A percentile compares a stretch with the other conserved stretches of the same genome.
Evolutionary conservation across 129 eudicot species (phyloP).

Genomic region (Saussurea involucrata): DNA sequence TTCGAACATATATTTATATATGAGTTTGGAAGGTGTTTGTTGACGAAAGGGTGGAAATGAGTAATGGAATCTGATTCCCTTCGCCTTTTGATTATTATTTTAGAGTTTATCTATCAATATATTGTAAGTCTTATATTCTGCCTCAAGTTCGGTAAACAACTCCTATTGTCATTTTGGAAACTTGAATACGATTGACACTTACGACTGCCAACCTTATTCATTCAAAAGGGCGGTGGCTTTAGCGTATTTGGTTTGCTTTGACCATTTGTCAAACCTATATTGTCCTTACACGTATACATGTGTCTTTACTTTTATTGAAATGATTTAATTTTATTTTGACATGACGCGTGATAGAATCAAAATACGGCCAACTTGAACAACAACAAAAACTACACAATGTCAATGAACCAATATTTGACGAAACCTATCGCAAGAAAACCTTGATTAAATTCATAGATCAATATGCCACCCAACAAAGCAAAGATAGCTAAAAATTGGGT

Average conservation of each 20-base stretch:
- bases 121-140: neutral
- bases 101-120: neutral
- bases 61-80: constrained; percentile 15
- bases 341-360: no score
- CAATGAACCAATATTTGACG: no score
- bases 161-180: neutral
- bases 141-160: neutral
- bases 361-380: no score
- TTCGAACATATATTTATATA: constrained; percentile 7
- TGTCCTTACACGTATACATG: neutral
- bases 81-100: neutral
- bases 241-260: neutral
- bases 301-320: neutral
- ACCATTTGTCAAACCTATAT: neutral
- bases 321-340: no score
- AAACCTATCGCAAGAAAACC: no score
- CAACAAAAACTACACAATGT: no score
- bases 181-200: neutral
- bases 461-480: no score
- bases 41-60: neutral
- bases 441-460: no score
- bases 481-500: neutral
- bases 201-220: neutral
- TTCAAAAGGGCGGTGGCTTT: neutral
- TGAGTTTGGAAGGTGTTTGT: neutral